phyloP scores from a whole-genome alignment of 108 stramenopile species.

The Schizochytrium sp. region DNA sequence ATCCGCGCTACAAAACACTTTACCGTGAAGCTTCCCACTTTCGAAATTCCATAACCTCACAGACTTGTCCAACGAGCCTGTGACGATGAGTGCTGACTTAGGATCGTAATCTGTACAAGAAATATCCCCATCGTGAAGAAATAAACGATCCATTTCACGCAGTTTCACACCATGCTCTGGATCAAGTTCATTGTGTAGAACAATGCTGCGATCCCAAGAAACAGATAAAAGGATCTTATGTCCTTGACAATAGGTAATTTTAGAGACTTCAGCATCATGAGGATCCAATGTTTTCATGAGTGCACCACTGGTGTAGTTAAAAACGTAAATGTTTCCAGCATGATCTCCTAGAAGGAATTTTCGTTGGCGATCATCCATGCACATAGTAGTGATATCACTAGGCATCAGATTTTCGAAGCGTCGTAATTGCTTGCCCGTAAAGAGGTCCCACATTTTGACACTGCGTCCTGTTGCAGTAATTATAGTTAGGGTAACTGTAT shows the following conservation, averaged over 20 bases:
- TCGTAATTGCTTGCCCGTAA: constrained; percentile 67
- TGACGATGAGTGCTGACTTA: constrained; percentile 65
- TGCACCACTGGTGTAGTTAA: constrained; percentile 75
- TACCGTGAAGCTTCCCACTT: constrained; percentile 59
- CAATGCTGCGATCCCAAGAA: constrained; percentile 66
- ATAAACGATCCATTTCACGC: constrained; percentile 63
- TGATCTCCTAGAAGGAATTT: constrained; percentile 72
- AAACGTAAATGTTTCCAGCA: constrained; percentile 67
- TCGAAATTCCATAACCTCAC: constrained; percentile 70
- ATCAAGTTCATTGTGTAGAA: constrained; percentile 64
- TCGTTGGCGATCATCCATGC: constrained; percentile 72
- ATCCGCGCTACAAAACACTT: constrained; percentile 38
- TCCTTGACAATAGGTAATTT: constrained; percentile 59
- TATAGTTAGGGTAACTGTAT: constrained; percentile 68
- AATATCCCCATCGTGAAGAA: constrained; percentile 66
- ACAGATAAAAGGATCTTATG: constrained; percentile 67
- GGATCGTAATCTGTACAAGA: constrained; percentile 62
- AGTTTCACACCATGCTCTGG: constrained; percentile 62
- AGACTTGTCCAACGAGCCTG: constrained; percentile 63
- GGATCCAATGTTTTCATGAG: constrained; percentile 71
- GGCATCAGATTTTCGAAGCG: constrained; percentile 63
- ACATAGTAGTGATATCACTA: constrained; percentile 69
- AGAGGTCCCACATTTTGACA: constrained; percentile 74
- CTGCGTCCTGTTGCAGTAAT: constrained; percentile 64
- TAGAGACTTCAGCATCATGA: constrained; percentile 65